A percentile compares a stretch with the other conserved stretches of the same genome.
These are phyloP conservation scores for Salvia rosmarinus DNA, from an alignment of 257 asterid genomes.

Conservation along the genomic window DNA sequence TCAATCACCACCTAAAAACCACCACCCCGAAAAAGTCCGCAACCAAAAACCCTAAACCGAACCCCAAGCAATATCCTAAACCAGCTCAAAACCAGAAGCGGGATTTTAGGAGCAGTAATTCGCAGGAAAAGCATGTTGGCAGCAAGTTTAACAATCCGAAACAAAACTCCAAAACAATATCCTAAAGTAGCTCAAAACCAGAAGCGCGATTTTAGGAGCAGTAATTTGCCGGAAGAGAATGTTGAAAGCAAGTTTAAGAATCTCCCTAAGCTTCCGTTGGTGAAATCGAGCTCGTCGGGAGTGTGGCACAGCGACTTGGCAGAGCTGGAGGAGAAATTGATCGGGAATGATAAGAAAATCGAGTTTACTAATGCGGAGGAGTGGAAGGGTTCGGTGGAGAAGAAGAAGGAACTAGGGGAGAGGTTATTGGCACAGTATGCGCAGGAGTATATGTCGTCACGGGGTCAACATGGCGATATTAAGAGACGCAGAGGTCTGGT, in stretches of 20 bases:
- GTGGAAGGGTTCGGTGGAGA: constrained; percentile 78
- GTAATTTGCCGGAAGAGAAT: constrained; percentile 33
- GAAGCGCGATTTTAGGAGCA: constrained; percentile 20
- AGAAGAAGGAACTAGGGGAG: constrained; percentile 81
- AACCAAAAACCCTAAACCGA: constrained; percentile 16
- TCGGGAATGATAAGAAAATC: constrained; percentile 59
- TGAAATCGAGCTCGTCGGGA: constrained; percentile 56
- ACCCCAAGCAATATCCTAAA: constrained; percentile 27
- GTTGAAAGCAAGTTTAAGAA: constrained; percentile 49
- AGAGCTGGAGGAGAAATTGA: constrained; percentile 71
- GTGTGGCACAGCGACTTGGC: constrained; percentile 74
- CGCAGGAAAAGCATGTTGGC: constrained; percentile 30
- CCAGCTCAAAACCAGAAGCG: constrained; percentile 23
- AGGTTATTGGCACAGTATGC: constrained; percentile 76
- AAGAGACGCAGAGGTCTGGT: constrained; percentile 93
- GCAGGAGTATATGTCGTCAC: constrained; percentile 66
- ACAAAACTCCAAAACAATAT: constrained; percentile 19
- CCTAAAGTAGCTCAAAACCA: constrained; percentile 32
- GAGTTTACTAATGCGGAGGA: constrained; percentile 54
- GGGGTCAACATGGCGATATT: constrained; percentile 84
- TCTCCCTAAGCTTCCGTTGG: constrained; percentile 76
- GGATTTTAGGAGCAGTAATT: constrained; percentile 14
- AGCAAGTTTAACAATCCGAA: constrained; percentile 45
- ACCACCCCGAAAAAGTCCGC: constrained; percentile 7
- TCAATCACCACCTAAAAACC: constrained; percentile 13